These are phyloP conservation scores for Apiospora kogelbergensis DNA, from an alignment of 2,329 filamentous ascomycete genomes.

Conservation along the genomic window DNA sequence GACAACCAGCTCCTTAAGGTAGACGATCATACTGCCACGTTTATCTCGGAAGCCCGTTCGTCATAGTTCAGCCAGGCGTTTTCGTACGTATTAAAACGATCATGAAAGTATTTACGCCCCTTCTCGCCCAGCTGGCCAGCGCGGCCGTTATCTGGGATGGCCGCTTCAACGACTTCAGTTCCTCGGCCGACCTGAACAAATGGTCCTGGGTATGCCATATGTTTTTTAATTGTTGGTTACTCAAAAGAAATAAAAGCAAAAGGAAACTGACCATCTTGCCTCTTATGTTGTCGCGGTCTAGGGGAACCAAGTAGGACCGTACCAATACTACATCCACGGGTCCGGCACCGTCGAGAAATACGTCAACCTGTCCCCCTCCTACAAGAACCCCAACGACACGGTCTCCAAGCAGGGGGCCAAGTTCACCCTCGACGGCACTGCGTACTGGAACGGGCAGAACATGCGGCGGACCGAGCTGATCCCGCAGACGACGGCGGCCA, in stretches of 20 bases:
- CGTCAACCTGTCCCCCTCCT: conserved; percentile 57
- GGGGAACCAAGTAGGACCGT: conserved; percentile 60
- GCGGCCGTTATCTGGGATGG: conserved; percentile 56
- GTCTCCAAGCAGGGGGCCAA: conserved; percentile 65
- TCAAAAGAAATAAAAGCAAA: neutral
- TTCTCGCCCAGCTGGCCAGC: neutral
- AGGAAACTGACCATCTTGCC: neutral
- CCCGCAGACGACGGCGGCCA: conserved; percentile 64
- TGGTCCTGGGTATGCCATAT: conserved; percentile 51
- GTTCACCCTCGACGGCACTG: conserved; percentile 62
- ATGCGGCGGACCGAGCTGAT: conserved; percentile 77
- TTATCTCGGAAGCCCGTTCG: neutral
- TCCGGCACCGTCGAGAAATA: conserved; percentile 53
- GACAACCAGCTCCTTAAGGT: neutral
- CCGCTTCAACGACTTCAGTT: conserved; percentile 53
- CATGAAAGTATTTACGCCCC: neutral
- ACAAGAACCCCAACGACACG: conserved; percentile 65
- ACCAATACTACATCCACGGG: conserved; percentile 77
- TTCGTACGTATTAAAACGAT: neutral
- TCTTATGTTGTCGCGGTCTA: neutral
- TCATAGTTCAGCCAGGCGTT: neutral
- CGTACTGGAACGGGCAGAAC: conserved; percentile 70
- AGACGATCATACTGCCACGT: no score
- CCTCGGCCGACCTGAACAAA: conserved; percentile 48
- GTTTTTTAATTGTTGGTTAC: neutral